Percentiles rank a stretch among this genome's conserved stretches.
Evolutionary conservation across 352 stramenopile species (phyloP).

Genomic region (Globisporangium parvum): DNA sequence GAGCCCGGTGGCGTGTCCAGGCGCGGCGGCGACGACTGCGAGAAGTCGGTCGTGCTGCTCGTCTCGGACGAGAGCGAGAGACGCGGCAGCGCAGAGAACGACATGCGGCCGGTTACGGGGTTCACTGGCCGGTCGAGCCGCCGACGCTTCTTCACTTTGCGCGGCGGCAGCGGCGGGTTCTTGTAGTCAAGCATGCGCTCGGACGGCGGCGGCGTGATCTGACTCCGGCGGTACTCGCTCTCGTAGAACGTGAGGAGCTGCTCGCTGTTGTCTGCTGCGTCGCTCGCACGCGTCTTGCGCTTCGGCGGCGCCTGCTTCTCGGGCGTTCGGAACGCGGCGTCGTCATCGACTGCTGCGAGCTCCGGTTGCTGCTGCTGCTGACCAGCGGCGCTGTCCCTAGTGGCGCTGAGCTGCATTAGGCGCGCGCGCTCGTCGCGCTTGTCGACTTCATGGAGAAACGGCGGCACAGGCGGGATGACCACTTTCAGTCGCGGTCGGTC

Average conservation of each 20-base stretch:
- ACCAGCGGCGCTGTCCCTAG: background rate
- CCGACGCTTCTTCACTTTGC: slow-evolving; percentile 24
- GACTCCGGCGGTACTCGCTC: slow-evolving; percentile 27
- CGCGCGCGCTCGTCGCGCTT: slow-evolving; percentile 9
- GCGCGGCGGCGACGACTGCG: slow-evolving; percentile 16
- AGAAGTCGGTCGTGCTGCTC: slow-evolving; percentile 11
- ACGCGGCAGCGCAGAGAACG: slow-evolving; percentile 13
- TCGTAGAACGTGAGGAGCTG: slow-evolving; percentile 19
- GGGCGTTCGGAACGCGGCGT: slow-evolving; percentile 8
- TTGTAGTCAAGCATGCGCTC: slow-evolving; percentile 57
- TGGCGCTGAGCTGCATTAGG: background rate
- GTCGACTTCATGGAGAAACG: slow-evolving; percentile 16
- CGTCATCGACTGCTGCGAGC: slow-evolving; percentile 2
- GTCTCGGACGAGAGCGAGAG: slow-evolving; percentile 9
- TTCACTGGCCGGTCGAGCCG: slow-evolving; percentile 15
- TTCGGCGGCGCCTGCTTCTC: slow-evolving; percentile 13
- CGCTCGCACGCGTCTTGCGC: slow-evolving; percentile 5
- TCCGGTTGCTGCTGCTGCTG: too few relatives aligned
- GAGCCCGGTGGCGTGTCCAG: slow-evolving; percentile 29
- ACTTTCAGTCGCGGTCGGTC: slow-evolving; percentile 7
- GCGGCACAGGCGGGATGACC: slow-evolving; percentile 15
- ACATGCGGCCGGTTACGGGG: slow-evolving; percentile 10
- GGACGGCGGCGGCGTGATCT: slow-evolving; percentile 60
- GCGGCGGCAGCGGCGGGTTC: slow-evolving; percentile 58
- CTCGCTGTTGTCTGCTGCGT: slow-evolving; percentile 8